Evolutionary conservation across 805 yeast genomes (phyloP).

Genomic region (Yamadazyma phyllophila): DNA sequence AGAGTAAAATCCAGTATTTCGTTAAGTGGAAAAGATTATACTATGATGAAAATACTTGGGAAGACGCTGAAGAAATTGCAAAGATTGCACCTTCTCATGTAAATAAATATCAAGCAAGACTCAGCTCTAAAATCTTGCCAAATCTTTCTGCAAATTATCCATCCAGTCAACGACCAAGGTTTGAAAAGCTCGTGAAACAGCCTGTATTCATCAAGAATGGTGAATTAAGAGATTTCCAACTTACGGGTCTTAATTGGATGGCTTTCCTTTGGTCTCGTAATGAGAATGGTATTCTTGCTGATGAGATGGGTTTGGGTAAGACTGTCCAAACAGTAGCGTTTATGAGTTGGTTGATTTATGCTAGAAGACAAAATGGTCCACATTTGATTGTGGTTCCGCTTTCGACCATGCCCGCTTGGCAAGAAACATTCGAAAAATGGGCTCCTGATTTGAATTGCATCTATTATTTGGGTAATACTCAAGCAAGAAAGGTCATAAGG

Average conservation of each 20-base stretch:
- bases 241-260: conserved; percentile 99
- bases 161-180: conserved; percentile 68
- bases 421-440: conserved; percentile 97
- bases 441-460: conserved; percentile 93
- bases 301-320: conserved; percentile 98
- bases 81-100: conserved; percentile 81
- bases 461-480: conserved; percentile 88
- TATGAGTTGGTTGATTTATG: conserved; percentile 90
- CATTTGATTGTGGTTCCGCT: conserved; percentile 95
- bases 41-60: conserved; percentile 98
- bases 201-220: conserved; percentile 90
- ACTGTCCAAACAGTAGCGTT: conserved; percentile 96
- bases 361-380: conserved; percentile 96
- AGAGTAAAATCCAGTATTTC: conserved; percentile 69
- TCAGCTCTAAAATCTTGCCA: conserved; percentile 82
- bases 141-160: conserved; percentile 76
- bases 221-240: conserved; percentile 92
- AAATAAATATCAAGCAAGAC: conserved; percentile 73
- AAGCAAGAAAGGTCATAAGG: conserved; percentile 77
- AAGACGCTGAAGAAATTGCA: conserved; percentile 84
- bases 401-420: conserved; percentile 98
- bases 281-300: conserved; percentile 96
- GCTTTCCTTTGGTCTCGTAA: conserved; percentile 97
- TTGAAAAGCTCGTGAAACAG: conserved; percentile 82
- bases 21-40: conserved; percentile 93